phyloP scores from a whole-genome alignment of 176 grass and related monocot species.

The Thalia dealbata region DNA sequence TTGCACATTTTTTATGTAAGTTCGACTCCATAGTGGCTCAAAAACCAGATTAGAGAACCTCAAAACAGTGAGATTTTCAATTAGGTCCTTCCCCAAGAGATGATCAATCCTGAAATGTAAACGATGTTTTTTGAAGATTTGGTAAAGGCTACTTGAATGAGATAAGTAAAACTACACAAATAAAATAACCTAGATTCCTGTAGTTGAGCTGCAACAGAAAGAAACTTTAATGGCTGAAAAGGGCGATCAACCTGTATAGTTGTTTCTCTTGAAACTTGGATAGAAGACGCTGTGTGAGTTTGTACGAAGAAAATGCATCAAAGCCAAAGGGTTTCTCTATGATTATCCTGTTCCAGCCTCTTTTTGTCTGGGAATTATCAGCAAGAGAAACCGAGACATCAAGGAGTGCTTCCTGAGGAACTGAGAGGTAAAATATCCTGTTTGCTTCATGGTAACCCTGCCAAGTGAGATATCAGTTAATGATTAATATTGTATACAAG shows the following conservation, averaged over 20 bases:
- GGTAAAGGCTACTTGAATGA: not conserved
- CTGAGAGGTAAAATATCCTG: constrained; percentile 93
- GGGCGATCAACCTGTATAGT: constrained; percentile 57
- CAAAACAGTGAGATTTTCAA: constrained; percentile 89
- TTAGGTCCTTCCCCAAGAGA: constrained; percentile 89
- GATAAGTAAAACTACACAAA: not conserved
- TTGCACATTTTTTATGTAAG: constrained; percentile 82
- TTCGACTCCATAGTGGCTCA: constrained; percentile 88
- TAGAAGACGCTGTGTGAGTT: constrained; percentile 50
- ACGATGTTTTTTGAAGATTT: not conserved
- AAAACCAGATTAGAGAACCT: constrained; percentile 98
- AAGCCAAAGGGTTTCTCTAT: constrained; percentile 98
- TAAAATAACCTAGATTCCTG: not conserved
- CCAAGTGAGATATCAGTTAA: constrained; percentile 18
- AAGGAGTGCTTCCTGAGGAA: constrained; percentile 86
- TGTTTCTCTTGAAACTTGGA: constrained; percentile 81
- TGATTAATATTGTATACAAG: not conserved
- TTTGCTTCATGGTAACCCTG: constrained; percentile 56
- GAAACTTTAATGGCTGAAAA: constrained; percentile 5
- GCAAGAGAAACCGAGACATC: constrained; percentile 75
- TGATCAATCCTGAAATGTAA: constrained; percentile 62
- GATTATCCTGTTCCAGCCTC: constrained; percentile 95
- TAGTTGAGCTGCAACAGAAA: not conserved
- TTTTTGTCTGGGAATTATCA: constrained; percentile 46
- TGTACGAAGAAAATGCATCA: constrained; percentile 52